Evolutionary conservation across 2,329 filamentous ascomycete species (phyloP).

Genomic region (Fusarium mundagurra): DNA sequence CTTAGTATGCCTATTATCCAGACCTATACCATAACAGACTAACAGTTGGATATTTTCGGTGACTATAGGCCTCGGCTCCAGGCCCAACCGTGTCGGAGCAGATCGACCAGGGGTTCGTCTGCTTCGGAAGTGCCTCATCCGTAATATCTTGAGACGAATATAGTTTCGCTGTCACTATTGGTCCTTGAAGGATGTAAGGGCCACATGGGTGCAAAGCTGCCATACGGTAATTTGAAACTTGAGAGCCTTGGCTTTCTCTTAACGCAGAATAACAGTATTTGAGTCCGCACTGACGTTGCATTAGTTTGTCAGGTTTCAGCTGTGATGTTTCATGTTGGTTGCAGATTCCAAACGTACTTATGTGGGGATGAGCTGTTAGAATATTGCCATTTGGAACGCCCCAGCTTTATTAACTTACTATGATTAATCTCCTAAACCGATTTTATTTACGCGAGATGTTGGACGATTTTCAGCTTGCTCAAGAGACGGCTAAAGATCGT

Average conservation of each 20-base stretch:
- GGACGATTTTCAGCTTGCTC: neutral
- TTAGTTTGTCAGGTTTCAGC: neutral
- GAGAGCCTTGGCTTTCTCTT: neutral
- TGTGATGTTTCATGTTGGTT: constrained; percentile 31
- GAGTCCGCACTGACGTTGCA: neutral
- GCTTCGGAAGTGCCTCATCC: constrained; percentile 39
- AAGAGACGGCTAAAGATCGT: neutral
- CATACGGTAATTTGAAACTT: constrained; percentile 3
- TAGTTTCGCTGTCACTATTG: constrained; percentile 30
- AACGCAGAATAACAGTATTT: neutral
- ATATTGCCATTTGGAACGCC: constrained; percentile 2
- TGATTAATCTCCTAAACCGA: neutral
- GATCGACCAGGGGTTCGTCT: constrained; percentile 14
- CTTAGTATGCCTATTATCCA: constrained; percentile 19
- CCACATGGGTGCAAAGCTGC: neutral
- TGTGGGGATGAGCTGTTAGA: neutral
- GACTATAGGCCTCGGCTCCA: constrained; percentile 16
- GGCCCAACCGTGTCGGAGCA: constrained; percentile 20
- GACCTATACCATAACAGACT: neutral
- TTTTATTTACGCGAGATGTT: neutral
- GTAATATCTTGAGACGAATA: constrained; percentile 31
- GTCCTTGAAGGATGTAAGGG: neutral
- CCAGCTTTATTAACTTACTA: neutral
- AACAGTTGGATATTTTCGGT: neutral
- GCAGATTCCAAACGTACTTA: constrained; percentile 7